Conservation (phyloP, 768 basidiomycete genomes). For the Mycena rosella region DNA sequence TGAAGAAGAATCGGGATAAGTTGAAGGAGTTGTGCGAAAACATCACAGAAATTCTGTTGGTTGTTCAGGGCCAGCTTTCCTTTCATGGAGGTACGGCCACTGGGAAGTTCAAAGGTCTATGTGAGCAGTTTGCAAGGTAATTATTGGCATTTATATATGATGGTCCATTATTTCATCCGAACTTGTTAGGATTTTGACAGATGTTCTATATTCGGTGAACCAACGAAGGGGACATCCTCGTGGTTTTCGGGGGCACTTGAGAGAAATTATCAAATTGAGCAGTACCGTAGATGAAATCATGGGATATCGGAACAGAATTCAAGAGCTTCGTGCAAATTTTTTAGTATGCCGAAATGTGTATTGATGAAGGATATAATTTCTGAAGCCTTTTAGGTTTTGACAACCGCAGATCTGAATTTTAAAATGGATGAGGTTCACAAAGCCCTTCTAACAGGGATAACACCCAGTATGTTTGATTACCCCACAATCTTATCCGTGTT, state of each 20-base stretch:
- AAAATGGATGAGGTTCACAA: too few species aligned
- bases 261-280: not conserved
- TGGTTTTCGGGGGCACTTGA: not conserved
- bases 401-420: too few species aligned
- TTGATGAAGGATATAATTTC: not conserved
- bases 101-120: too few species aligned
- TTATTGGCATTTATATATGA: too few species aligned
- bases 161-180: too few species aligned
- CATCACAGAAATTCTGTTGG: not conserved
- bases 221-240: not conserved
- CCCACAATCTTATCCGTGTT: too few species aligned
- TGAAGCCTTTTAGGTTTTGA: too few species aligned
- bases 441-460: too few species aligned
- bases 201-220: not conserved
- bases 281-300: not conserved
- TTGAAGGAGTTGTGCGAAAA: not conserved
- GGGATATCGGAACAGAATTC: not conserved
- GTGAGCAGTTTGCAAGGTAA: too few species aligned
- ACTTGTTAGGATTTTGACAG: not conserved
- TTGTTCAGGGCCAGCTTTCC: not conserved
- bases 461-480: too few species aligned
- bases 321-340: not conserved
- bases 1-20: not conserved
- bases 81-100: not conserved
- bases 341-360: not conserved